Percentiles rank a stretch among this genome's conserved stretches.
These are phyloP conservation scores for Epichloe sylvatica DNA, from an alignment of 2,329 filamentous ascomycete species.

Conservation along the genomic window DNA sequence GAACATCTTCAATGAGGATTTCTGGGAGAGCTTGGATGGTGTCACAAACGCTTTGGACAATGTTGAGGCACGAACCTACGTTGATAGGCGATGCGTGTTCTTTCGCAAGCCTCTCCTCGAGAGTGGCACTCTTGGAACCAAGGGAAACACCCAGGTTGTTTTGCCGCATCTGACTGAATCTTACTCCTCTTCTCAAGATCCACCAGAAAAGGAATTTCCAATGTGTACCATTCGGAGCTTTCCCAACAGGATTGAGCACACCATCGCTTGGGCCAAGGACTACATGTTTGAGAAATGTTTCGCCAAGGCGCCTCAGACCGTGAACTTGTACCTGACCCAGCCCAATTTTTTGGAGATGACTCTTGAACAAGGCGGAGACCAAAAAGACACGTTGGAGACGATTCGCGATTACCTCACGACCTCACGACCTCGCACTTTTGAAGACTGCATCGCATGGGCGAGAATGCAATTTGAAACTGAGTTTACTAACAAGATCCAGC, in stretches of 20 bases:
- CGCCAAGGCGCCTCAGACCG: constrained; percentile 82
- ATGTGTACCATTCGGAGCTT: constrained; percentile 98
- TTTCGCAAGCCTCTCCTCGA: constrained; percentile 95
- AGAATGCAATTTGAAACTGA: constrained; percentile 89
- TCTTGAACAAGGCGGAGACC: constrained; percentile 84
- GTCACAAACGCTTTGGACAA: constrained; percentile 98
- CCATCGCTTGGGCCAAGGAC: constrained; percentile 94
- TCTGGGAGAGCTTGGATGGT: constrained; percentile 77
- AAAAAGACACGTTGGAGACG: constrained; percentile 84
- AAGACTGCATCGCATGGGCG: constrained; percentile 95
- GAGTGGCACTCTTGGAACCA: constrained; percentile 95
- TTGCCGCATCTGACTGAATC: constrained; percentile 86
- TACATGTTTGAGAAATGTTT: constrained; percentile 83
- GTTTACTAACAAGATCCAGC: constrained; percentile 92
- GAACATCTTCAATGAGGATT: constrained; percentile 82
- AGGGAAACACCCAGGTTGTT: constrained; percentile 95
- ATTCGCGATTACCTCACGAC: constrained; percentile 82
- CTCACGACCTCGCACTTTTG: constrained; percentile 81
- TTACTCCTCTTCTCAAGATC: constrained; percentile 89
- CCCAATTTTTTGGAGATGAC: constrained; percentile 79
- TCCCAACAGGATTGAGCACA: constrained; percentile 96
- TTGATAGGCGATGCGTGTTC: constrained; percentile 91
- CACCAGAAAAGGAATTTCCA: constrained; percentile 94
- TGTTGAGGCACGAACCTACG: constrained; percentile 90
- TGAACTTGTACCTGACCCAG: constrained; percentile 86